Evolutionary conservation across 495 filamentous ascomycete species (phyloP), one percentile per base, ranked within the genome.

Genomic region (Durotheca rogersii): DNA sequence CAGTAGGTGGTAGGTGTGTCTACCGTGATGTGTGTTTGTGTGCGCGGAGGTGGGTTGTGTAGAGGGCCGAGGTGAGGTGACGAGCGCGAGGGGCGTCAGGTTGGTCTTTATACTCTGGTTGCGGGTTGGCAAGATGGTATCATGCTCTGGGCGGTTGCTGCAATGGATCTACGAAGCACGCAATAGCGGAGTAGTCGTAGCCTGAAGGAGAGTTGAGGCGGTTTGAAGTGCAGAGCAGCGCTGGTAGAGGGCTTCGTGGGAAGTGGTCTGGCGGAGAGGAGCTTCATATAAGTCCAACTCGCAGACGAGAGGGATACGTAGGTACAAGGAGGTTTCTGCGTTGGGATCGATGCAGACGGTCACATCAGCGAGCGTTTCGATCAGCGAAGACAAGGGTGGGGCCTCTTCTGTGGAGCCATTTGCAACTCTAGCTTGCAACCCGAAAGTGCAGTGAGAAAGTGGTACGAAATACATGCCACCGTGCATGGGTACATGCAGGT

Each of bases 261-360:
- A 35, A 52, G 47, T 38, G 36, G 47, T 56, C 38, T 58, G 62
- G 62, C 60, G 62, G 62, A 66, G 60, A 49, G 20, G 62, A 66
- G 58, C 56, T 63, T 61, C 62, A 66, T 66, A 63, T 66, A 63
- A 63, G 63, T 58, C 53, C 54, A 56, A 31, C 62, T 61, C 48
- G 47, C 50, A 53, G 23, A 27, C 23, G 39, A 41, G 15, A 21
- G 25, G 15, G 53, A 58, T 65, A 65, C 61, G 34, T 41, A 47
- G 43, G 58, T 58, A 57, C 55, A 45, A 41, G 49, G n/a, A 35
- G 23, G 46, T 44, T 48, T 45, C 55, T 58, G 44, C 41, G 56
- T 59, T 59, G 48, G 56, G 56, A 55, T 45, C 41, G 43, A 20
- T 54, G 43, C 49, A 52, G 46, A 31, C 49, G 58, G 61, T 65